These are phyloP conservation scores for Thuja plicata DNA, from an alignment of 83 land plant genomes.

Conservation along the genomic window DNA sequence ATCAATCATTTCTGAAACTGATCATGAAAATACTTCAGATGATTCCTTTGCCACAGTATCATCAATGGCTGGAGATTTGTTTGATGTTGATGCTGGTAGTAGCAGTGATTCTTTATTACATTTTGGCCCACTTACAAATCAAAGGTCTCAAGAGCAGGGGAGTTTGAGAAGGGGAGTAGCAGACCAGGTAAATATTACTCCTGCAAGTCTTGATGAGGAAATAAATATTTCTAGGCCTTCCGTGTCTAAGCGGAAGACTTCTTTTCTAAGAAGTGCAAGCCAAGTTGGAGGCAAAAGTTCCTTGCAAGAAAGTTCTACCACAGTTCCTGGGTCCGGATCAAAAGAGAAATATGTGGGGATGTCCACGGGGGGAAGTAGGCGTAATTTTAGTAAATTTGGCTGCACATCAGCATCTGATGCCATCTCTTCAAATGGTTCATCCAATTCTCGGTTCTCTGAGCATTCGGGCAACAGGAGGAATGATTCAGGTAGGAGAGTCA, in stretches of 20 bases:
- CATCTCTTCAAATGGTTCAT: conserved; percentile 1
- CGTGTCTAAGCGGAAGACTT: background rate
- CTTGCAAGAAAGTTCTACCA: background rate
- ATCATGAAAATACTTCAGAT: background rate
- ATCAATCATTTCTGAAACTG: background rate
- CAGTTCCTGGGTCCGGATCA: background rate
- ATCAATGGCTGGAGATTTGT: conserved; percentile 1
- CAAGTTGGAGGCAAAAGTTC: background rate
- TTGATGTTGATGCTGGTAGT: background rate
- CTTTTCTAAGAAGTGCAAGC: background rate
- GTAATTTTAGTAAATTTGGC: background rate
- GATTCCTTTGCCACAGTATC: background rate
- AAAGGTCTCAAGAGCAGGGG: conserved; percentile 3
- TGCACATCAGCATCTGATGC: conserved; percentile 1
- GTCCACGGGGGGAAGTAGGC: background rate
- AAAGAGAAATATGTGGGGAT: background rate
- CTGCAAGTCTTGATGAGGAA: background rate
- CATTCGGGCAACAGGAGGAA: background rate
- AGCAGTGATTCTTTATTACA: background rate
- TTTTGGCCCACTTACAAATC: background rate
- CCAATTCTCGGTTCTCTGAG: background rate
- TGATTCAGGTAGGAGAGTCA: background rate
- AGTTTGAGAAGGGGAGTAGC: background rate
- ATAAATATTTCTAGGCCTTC: background rate
- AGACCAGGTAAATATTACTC: background rate